phyloP scores from a whole-genome alignment of 805 yeast genomes.

The Lachancea lanzarotensis region DNA sequence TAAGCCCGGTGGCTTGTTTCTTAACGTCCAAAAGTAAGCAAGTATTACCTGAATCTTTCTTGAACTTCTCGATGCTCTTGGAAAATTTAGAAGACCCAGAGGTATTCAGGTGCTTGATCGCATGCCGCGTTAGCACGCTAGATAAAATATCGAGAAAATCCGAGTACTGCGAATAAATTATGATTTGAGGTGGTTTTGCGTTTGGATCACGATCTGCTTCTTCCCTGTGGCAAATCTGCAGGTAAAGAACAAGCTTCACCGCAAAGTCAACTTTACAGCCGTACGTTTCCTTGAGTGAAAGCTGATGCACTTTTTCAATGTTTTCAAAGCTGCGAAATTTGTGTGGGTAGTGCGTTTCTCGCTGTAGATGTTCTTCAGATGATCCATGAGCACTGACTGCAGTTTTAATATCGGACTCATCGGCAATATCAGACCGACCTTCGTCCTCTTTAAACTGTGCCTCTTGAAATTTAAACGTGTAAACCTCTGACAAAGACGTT shows the following conservation, averaged over 20 bases:
- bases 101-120: conserved; percentile 52
- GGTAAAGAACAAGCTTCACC: conserved; percentile 60
- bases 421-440: conserved; percentile 1
- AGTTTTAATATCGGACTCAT: background rate
- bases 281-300: conserved; percentile 43
- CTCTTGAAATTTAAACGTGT: conserved; percentile 52
- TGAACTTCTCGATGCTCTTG: conserved; percentile 44
- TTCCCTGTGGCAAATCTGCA: conserved; percentile 44
- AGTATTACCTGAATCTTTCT: conserved; percentile 54
- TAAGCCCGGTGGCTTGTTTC: conserved; percentile 85
- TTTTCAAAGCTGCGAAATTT: conserved; percentile 21
- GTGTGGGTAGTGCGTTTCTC: background rate
- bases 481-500: conserved; percentile 47
- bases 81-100: conserved; percentile 16
- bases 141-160: conserved; percentile 63
- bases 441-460: conserved; percentile 9
- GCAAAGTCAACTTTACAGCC: conserved; percentile 88
- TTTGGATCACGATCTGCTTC: conserved; percentile 13
- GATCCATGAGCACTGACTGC: background rate
- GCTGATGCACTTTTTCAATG: conserved; percentile 41
- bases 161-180: conserved; percentile 86
- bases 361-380: too few relatives aligned
- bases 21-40: conserved; percentile 82
- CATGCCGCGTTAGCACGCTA: conserved; percentile 54
- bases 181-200: conserved; percentile 58